Conservation (phyloP, 1,284 basidiomycete species). For the Cerrena zonata region DNA sequence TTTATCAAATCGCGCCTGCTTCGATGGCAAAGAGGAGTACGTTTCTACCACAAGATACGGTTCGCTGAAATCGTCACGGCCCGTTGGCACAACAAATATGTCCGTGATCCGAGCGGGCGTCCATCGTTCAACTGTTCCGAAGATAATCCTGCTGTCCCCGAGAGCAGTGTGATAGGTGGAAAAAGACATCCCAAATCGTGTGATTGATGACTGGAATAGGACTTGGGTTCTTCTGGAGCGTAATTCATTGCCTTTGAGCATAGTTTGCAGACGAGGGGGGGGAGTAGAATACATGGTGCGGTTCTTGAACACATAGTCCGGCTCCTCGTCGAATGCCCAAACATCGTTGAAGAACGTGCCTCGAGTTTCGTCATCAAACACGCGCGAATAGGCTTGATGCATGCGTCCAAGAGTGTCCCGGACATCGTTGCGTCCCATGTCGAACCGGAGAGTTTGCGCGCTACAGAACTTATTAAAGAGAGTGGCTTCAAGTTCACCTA, state of each 20-base stretch:
- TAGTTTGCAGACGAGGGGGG: no score
- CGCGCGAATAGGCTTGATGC: not conserved
- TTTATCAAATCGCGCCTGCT: not conserved
- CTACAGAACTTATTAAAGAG: constrained; percentile 5
- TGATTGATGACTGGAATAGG: not conserved
- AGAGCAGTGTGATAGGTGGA: not conserved
- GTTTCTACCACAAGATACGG: not conserved
- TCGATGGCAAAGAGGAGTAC: not conserved
- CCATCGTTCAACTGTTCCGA: not conserved
- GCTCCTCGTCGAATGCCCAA: not conserved
- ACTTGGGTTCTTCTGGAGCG: no score
- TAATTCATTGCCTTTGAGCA: no score
- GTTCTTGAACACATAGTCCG: not conserved
- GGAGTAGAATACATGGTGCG: no score
- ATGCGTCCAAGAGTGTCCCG: not conserved
- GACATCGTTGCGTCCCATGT: not conserved
- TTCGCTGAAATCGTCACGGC: not conserved
- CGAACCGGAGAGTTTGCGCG: not conserved
- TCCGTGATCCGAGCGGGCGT: not conserved
- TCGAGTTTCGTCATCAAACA: not conserved
- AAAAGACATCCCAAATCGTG: not conserved
- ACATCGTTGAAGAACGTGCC: not conserved
- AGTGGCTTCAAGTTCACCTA: not conserved
- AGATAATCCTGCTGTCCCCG: not conserved
- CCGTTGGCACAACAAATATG: not conserved